Evolutionary conservation across 441 rosid genomes (phyloP), one percentile per base, ranked within the genome.

Genomic region (Pelargonium myrrhifolium): DNA sequence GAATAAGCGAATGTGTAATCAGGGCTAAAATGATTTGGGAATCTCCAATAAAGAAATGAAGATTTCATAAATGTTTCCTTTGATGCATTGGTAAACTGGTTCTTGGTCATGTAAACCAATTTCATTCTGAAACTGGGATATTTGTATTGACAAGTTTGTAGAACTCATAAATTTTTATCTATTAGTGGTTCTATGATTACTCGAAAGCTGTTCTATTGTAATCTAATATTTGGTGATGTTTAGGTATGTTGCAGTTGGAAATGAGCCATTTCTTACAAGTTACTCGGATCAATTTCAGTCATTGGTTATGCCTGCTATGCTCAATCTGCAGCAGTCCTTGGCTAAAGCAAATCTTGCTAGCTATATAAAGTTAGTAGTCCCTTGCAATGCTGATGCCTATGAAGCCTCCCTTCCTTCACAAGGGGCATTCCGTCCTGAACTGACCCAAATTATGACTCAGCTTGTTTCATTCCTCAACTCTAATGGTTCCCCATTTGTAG

Each of bases 301-400:
- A 53, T 81, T 81, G 67, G 93, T 93, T 8, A 65, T 90, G 39
- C 98, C 98, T 65, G 92, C 96, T 74, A 47, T 93, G 66, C 81
- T 83, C 65, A 90, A 89, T 68, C 61, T 93, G 58, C 97, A 87
- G 64, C 89, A 90, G 70, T 93, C 97, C 64, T 81, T 93, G 84
- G 86, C 76, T 22, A 86, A 75, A 67, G 86, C 83, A 15, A 93
- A 87, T 83, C 98, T 90, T 63, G 95, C 93, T 62, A 79, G 90
- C 69, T 83, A 83, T 22, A 85, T 90, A 35, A 89, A 86, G 86
- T 65, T 90, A 59, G 95, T 87, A 17, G 98, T 90, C 73, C 97
- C 98, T 72, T 90, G 96, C 70, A 93, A 93, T 68, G 98, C 96
- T 5, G 98, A 93, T 78, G 97, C 98, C 37, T 93, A 93, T 43